A percentile compares a stretch with the other conserved stretches of the same genome.
Conservation (phyloP, 2,329 filamentous ascomycete genomes). For the Xylaria sp. region DNA sequence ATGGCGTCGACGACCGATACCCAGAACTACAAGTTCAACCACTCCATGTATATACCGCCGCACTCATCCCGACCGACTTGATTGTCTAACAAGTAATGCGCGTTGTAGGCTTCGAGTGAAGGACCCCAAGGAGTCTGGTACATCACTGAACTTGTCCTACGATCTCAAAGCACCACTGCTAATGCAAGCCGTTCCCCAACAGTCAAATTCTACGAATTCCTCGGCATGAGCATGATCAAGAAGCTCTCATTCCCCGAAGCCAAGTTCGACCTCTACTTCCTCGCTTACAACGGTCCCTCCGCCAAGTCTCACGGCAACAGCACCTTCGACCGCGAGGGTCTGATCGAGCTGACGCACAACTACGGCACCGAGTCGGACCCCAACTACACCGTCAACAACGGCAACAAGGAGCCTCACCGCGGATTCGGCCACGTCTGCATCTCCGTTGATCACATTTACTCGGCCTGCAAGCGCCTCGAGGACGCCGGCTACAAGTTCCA, state of each 20-base stretch:
- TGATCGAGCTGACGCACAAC: slow-evolving; percentile 79
- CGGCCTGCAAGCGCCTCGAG: slow-evolving; percentile 82
- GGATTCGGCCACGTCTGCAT: slow-evolving; percentile 86
- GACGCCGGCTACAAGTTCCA: slow-evolving; percentile 90
- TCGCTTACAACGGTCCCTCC: slow-evolving; percentile 75
- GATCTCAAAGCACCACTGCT: background rate
- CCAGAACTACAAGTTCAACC: slow-evolving; percentile 76
- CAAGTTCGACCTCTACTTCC: slow-evolving; percentile 94
- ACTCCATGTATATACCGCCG: slow-evolving; percentile 63
- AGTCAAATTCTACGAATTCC: slow-evolving; percentile 90
- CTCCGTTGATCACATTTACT: slow-evolving; percentile 77
- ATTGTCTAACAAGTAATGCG: slow-evolving; percentile 9
- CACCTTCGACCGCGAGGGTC: slow-evolving; percentile 75
- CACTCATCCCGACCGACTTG: background rate
- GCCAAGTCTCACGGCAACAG: slow-evolving; percentile 69
- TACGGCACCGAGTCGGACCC: slow-evolving; percentile 86
- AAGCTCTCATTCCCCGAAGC: slow-evolving; percentile 77
- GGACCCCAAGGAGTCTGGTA: slow-evolving; percentile 76
- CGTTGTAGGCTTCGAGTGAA: slow-evolving; percentile 77
- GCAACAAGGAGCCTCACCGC: slow-evolving; percentile 81
- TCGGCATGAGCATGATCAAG: slow-evolving; percentile 80
- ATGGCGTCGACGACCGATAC: slow-evolving; percentile 69
- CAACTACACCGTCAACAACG: slow-evolving; percentile 75
- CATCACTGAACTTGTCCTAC: background rate
- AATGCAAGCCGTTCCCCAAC: slow-evolving; percentile 5